Evolutionary conservation across 306 rosid species (phyloP), one percentile per base, ranked within the genome.

Genomic region (Trichosanthes truncata): DNA sequence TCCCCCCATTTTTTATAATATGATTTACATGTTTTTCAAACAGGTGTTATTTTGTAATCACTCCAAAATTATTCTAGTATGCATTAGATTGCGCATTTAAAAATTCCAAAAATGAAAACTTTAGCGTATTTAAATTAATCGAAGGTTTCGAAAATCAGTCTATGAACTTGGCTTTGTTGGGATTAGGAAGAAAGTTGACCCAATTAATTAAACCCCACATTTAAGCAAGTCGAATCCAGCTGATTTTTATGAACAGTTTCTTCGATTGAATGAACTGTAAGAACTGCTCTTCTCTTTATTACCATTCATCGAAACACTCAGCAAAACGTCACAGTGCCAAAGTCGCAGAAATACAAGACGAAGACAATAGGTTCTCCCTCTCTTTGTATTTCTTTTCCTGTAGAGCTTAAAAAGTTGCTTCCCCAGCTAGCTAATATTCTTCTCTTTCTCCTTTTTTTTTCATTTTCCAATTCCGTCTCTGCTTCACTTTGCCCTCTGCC

Each of bases 251-350:
- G 23, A 33, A 35, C 45, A 17, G 25, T 65, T 65, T 33, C 12
- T 33, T 33, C 9, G 25, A 65, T 65, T 65, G 46, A 65, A 65
- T 65, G 72, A 65, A 72, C 77, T 14, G 57, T 46, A 25, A 72
- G 77, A 71, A 71, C 53, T n/a, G 21, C 55, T 71, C 21, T 4
- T 71, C 56, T 71, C n/a, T 71, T 71, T 41, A 71, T 71, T 71
- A 45, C 76, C 75, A 38, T 62, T 17, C 40, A 17, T 62, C 41
- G 20, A 66, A 10, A 66, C 25, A 18, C 3, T 7, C 7, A 31
- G 2, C 14, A 36, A 35, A 35, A 8, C 49, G 48, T 66, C 23
- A 66, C 17, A 17, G 49, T 66, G 49, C 1, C 74, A 18, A 38
- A 36, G 5, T 36, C 26, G 21, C 11, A 66, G 73, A 14, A 57